A percentile compares a stretch with the other conserved stretches of the same genome.
These are phyloP conservation scores for Cercospora sp. DNA, from an alignment of 2,329 filamentous ascomycete species.

Conservation along the genomic window DNA sequence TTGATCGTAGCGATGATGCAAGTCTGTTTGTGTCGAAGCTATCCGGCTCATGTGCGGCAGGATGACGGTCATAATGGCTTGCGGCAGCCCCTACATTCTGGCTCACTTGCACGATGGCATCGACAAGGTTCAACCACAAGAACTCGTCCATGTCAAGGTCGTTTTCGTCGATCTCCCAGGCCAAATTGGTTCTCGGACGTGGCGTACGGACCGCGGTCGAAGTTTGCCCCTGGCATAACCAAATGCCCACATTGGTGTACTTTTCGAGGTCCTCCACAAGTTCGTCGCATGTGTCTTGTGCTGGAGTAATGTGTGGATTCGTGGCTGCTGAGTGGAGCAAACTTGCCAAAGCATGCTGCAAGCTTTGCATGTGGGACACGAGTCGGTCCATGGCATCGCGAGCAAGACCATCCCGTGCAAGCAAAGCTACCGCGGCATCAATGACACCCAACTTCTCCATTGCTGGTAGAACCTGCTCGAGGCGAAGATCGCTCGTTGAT, in stretches of 20 bases:
- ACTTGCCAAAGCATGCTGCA: conserved; percentile 76
- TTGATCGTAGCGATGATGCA: conserved; percentile 66
- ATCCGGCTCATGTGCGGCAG: conserved; percentile 30
- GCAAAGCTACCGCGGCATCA: conserved; percentile 87
- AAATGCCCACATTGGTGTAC: conserved; percentile 89
- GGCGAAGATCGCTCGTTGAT: conserved; percentile 72
- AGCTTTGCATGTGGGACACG: conserved; percentile 73
- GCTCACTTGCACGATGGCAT: conserved; percentile 59
- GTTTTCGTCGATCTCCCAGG: conserved; percentile 54
- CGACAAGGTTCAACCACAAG: conserved; percentile 67
- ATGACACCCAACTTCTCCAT: conserved; percentile 89
- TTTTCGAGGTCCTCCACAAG: conserved; percentile 79
- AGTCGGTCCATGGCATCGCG: conserved; percentile 81
- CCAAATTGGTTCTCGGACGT: conserved; percentile 40
- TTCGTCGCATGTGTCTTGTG: conserved; percentile 69
- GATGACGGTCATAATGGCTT: conserved; percentile 36
- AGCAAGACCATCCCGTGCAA: conserved; percentile 84
- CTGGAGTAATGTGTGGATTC: conserved; percentile 57
- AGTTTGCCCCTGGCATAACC: conserved; percentile 87
- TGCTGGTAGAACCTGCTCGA: conserved; percentile 78
- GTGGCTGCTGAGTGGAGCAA: conserved; percentile 65
- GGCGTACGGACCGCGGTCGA: conserved; percentile 51
- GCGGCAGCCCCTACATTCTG: conserved; percentile 43
- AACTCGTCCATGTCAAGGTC: conserved; percentile 62
- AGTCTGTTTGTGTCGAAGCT: conserved; percentile 61